A percentile compares a stretch with the other conserved stretches of the same genome.
Conservation (phyloP, 208 protist species). For the Novymonas esmeraldas region DNA sequence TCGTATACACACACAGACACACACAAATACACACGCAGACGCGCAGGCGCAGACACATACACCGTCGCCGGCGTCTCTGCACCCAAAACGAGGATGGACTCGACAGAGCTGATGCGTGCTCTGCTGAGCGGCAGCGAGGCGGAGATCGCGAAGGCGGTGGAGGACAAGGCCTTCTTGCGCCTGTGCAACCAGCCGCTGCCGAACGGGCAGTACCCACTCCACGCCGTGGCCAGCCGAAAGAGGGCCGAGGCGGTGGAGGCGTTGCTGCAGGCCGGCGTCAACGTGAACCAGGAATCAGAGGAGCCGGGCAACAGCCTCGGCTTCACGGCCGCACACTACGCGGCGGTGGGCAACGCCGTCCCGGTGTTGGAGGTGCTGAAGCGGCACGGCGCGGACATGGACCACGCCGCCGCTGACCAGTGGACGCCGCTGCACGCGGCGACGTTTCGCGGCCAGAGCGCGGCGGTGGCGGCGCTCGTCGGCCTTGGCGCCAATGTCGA, state of each 20-base stretch:
- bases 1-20: too few species aligned
- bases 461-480: conserved; percentile 39
- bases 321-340: conserved; percentile 66
- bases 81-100: too few species aligned
- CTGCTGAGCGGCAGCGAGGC: conserved; percentile 19
- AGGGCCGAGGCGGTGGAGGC: conserved; percentile 30
- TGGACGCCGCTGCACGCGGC: conserved; percentile 72
- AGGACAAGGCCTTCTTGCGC: conserved; percentile 13
- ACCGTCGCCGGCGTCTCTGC: too few species aligned
- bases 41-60: too few species aligned
- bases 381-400: conserved; percentile 36
- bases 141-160: conserved; percentile 5
- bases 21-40: too few species aligned
- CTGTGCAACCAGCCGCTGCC: conserved; percentile 21
- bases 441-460: conserved; percentile 47
- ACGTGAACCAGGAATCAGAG: conserved; percentile 38
- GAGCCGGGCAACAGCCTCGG: conserved; percentile 43
- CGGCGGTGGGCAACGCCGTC: conserved; percentile 37
- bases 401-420: conserved; percentile 39
- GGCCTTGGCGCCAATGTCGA: conserved; percentile 58
- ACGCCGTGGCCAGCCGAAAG: conserved; percentile 35
- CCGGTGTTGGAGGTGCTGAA: conserved; percentile 42
- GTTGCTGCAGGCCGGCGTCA: conserved; percentile 46
- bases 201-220: conserved; percentile 60
- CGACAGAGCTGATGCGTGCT: conserved; percentile 9